A percentile compares a stretch with the other conserved stretches of the same genome.
These are phyloP conservation scores for Batrachochytrium dendrobatidis DNA, from an alignment of 371 early-diverging fungal species.

Conservation along the genomic window DNA sequence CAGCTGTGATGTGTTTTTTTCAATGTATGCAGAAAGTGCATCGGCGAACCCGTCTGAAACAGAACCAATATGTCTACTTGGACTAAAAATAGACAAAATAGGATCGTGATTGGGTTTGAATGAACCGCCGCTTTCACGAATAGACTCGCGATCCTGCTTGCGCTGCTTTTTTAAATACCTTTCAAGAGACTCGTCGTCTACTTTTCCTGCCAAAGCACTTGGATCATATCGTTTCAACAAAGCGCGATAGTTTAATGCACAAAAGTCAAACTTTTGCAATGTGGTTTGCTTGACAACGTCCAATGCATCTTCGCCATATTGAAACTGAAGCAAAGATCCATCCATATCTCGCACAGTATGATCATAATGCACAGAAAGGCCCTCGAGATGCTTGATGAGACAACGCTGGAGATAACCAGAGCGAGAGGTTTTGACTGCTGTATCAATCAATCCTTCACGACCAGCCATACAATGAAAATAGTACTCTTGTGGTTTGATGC, in stretches of 20 bases:
- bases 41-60: constrained; percentile 80
- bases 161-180: constrained; percentile 54
- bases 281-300: constrained; percentile 95
- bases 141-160: constrained; percentile 49
- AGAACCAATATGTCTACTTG: constrained; percentile 79
- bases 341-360: constrained; percentile 92
- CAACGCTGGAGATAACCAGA: constrained; percentile 99
- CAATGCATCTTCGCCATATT: constrained; percentile 98
- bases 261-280: constrained; percentile 85
- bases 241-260: constrained; percentile 82
- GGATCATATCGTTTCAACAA: constrained; percentile 77
- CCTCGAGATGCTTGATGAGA: constrained; percentile 99
- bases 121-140: not conserved
- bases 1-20: constrained; percentile 57
- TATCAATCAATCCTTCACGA: constrained; percentile 99
- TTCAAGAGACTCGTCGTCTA: constrained; percentile 74
- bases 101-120: too few species aligned
- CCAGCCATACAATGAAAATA: constrained; percentile 96
- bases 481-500: constrained; percentile 90
- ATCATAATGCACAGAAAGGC: constrained; percentile 93
- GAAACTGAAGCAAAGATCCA: constrained; percentile 95
- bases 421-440: constrained; percentile 99
- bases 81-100: constrained; percentile 69
- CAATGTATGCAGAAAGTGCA: constrained; percentile 60
- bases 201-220: constrained; percentile 49